Base-by-base conservation (phyloP, 2,329 filamentous ascomycete species). In the Gnomoniopsis smithogilvyi region DNA sequence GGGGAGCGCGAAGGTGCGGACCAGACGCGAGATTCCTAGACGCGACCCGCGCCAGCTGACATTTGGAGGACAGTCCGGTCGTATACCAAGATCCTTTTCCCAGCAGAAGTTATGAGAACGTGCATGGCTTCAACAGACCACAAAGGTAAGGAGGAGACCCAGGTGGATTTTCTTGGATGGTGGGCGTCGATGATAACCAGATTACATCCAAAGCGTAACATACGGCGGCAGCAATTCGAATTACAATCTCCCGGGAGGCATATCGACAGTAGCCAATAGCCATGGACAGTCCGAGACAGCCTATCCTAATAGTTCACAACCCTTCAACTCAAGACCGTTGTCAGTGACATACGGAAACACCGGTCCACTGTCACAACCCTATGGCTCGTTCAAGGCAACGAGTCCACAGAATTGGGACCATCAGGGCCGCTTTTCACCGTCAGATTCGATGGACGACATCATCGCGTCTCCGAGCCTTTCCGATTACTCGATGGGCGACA, bases 401-500 rank as follows among this genome's bases (percentile, higher is more conserved):
- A 72, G 69, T 60, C 71, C 77, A 33, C 76, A 78, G 51, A 66
- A 70, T n/a, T 81, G 79, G 77, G 80, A 81, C 8, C 69, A 70
- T 46, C 77, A 76, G 62, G 78, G 74, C 52, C 74, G 78, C 65
- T 84, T 82, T 68, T 86, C 83, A 11, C 81, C 82, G 7, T 78
- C 80, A 46, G 81, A 83, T 65, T 84, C 82, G 24, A 75, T 84
- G 62, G 83, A 86, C 68, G 83, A 85, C 65, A 79, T 83, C 62
- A 76, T 82, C 66, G 76, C 78, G 43, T 86, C 84, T 19, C 80
- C 83, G 30, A 82, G 80, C 69, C 68, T 84, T 8, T 85, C 82
- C n/a, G 85, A 88, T 64, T 84, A 84, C 66, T 80, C 80, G 6
- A 70, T 83, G 64, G 85, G 88, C 54, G 79, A 80, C 65, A 74